Base-by-base conservation (phyloP, 352 stramenopile genomes). In the Pythium insidiosum region DNA sequence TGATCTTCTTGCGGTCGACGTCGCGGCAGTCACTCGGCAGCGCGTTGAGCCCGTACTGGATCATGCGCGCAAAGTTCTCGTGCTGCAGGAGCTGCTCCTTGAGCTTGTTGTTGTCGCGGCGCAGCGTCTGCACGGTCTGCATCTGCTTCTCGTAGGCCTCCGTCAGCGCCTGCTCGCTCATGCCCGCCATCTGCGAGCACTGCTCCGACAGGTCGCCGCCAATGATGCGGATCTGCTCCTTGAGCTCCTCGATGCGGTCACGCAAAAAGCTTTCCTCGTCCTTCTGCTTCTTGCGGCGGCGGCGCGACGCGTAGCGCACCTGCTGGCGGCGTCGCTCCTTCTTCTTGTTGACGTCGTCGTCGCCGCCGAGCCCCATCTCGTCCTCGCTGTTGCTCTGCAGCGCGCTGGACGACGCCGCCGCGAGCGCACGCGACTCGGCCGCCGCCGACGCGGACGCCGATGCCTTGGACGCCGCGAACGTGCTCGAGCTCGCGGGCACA, bases 221-320 rank as follows among this genome's bases (percentile, higher is more conserved):
- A 34, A 90, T 90, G 60, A 88, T 88, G 31, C 73, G 75, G 43
- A 88, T 85, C 53, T 91, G 75, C 52, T 91, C 77, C 57, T 85
- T 87, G 18, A 91, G 58, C 66, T 91, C 78, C 3, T 84, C 67
- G 46, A 91, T 88, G 45, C 78, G 78, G 49, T 87, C 73, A 15
- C 69, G 66, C 54, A 91, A 30, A 43, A 86, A 87, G 53, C 66
- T 84, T 53, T 88, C 75, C 50, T 91, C 78, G 50, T 91, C 75
- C 39, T 88, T 88, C 40, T 86, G 78, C 63, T 91, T 91, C 48
- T 86, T 84, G 43, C 78, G 78, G 38, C 78, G 78, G 25, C 75
- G 74, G 30, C 73, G 73, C 42, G 78, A 90, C 33, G 78, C 78
- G 43, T 87, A 84, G 28, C 78, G 75, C 7, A 90, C 78, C 49